Evolutionary conservation across 2,329 filamentous ascomycete genomes (phyloP).

Genomic region (Davidsoniella neocaledoniae): DNA sequence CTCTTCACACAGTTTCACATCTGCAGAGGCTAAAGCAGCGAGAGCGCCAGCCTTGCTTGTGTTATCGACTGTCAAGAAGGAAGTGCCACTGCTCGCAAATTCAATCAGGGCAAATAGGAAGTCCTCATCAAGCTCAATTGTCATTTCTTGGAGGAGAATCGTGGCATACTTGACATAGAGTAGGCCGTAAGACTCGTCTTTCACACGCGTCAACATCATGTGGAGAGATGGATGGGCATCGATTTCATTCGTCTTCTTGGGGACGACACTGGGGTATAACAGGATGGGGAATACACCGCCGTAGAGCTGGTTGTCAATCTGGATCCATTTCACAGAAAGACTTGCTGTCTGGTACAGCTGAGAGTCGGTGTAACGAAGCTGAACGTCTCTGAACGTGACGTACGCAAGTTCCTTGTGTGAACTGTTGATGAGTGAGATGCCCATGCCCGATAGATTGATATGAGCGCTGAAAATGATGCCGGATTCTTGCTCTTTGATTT

Average conservation of each 20-base stretch:
- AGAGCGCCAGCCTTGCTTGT: slow-evolving; percentile 12
- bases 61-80: slow-evolving; percentile 43
- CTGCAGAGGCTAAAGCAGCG: slow-evolving; percentile 18
- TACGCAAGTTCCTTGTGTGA: slow-evolving; percentile 88
- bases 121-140: slow-evolving; percentile 90
- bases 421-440: slow-evolving; percentile 82
- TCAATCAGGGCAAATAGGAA: slow-evolving; percentile 94
- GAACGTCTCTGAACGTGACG: slow-evolving; percentile 78
- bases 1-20: slow-evolving; percentile 79
- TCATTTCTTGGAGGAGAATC: slow-evolving; percentile 90
- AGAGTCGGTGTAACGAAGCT: slow-evolving; percentile 87
- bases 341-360: slow-evolving; percentile 81
- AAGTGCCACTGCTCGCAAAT: slow-evolving; percentile 76
- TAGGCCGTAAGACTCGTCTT: slow-evolving; percentile 95
- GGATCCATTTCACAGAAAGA: slow-evolving; percentile 91
- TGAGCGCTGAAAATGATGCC: slow-evolving; percentile 80
- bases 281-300: slow-evolving; percentile 97
- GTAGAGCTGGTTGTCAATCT: slow-evolving; percentile 96
- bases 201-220: slow-evolving; percentile 79
- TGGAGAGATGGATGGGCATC: slow-evolving; percentile 92
- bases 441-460: slow-evolving; percentile 74
- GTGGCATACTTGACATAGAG: slow-evolving; percentile 98
- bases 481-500: slow-evolving; percentile 83
- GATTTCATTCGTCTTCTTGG: slow-evolving; percentile 90
- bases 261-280: slow-evolving; percentile 91